phyloP scores from a whole-genome alignment of 768 basidiomycete genomes.

The Pleurotus tuber-regium region DNA sequence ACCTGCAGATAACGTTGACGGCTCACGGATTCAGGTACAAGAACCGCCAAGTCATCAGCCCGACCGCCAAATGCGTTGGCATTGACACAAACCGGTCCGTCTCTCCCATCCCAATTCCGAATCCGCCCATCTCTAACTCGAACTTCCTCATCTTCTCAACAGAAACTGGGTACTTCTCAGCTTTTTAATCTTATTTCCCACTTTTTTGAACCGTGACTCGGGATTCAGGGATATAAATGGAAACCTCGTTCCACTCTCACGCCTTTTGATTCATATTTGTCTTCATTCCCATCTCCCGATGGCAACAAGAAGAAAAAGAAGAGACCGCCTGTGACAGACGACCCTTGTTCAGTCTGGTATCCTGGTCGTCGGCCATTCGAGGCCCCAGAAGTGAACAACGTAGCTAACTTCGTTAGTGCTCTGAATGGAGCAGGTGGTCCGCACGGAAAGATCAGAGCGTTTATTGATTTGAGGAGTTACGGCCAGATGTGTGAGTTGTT shows the following conservation, averaged over 20 bases:
- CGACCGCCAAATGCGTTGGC: conserved; percentile 54
- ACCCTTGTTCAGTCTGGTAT: conserved; percentile 75
- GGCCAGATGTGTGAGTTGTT: conserved; percentile 74
- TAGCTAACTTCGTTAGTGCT: conserved; percentile 63
- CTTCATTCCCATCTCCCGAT: too few species aligned
- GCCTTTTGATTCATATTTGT: background rate
- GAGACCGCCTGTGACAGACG: conserved; percentile 24
- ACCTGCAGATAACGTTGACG: background rate
- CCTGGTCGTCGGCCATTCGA: conserved; percentile 75
- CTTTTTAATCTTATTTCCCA: background rate
- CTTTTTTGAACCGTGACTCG: background rate
- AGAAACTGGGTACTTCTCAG: conserved; percentile 67
- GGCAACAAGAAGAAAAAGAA: conserved; percentile 17
- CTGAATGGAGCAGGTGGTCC: conserved; percentile 25
- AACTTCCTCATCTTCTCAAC: conserved; percentile 9
- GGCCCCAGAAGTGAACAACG: conserved; percentile 70
- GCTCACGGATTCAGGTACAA: conserved; percentile 51
- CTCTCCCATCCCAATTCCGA: background rate
- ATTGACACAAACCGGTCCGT: conserved; percentile 75
- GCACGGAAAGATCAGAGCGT: conserved; percentile 46
- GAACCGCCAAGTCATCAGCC: conserved; percentile 56
- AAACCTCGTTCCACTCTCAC: conserved; percentile 23
- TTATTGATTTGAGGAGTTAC: conserved; percentile 77
- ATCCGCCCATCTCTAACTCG: background rate
- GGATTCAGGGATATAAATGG: conserved; percentile 71